Evolutionary conservation across 305 asterid genomes (phyloP), one percentile per base, ranked within the genome.

Genomic region (Coffea humblotiana): DNA sequence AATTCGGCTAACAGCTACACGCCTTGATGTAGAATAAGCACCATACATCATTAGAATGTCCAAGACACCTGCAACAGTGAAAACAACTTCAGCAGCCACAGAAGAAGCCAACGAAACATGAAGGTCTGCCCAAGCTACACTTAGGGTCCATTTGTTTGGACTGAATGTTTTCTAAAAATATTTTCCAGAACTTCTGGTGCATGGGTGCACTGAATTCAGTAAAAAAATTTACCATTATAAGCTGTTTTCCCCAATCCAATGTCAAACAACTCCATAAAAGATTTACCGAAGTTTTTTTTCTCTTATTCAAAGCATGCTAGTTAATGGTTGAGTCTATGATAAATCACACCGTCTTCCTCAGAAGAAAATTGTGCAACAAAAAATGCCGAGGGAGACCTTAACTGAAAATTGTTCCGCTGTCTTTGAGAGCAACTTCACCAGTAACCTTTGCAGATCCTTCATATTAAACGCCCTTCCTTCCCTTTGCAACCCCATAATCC

Each of bases 11-110:
- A 94, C 92, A 77, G 99, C 98, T 72, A 94, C 75, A 76, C 88
- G 87, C 83, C 93, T 93, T 79, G 98, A 88, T 73, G 98, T 92
- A 72, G 98, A 88, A 82, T 92, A 96, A 66, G 99, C 99, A 79
- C 99, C 99, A 87, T 91, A 92, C 99, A 96, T 94, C 97, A 93
- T 93, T 69, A 94, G 76, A 82, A 96, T 88, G 87, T 96, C 98
- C 91, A 94, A 87, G 70, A 90, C 89, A 88, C 99, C 98, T 96
- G 79, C 73, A 85, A 49, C n/a, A 80, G 78, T 78, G 80, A 81
- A 74, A 82, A 78, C 52, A 40, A 76, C 19, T 32, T 75, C 37
- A 58, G 77, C 77, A 14, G 43, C 69, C 74, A 68, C n/a, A 29
- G 78, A 29, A 72, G 49, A 63, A 32, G 52, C 52, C 56, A 78